These are phyloP conservation scores for Hanseniaspora guilliermondii DNA, from an alignment of 805 yeast species.

Conservation along the genomic window DNA sequence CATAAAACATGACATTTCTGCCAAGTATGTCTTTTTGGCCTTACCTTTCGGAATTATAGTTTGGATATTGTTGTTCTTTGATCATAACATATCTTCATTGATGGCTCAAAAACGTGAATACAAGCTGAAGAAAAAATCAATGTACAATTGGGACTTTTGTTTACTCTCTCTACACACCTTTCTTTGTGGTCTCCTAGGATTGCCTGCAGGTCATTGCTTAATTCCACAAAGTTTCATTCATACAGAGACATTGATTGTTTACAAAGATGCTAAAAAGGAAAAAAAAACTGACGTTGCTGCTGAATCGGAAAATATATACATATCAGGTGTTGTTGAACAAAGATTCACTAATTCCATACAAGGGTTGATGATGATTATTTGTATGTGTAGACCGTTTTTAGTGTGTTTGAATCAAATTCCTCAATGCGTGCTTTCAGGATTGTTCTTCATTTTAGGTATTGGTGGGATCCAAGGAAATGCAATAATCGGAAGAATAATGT, in stretches of 20 bases:
- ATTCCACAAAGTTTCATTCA: conserved; percentile 97
- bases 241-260: conserved; percentile 59
- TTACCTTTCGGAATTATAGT: conserved; percentile 82
- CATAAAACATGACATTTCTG: neutral
- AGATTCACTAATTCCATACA: conserved; percentile 73
- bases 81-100: conserved; percentile 85
- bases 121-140: conserved; percentile 72
- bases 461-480: conserved; percentile 60
- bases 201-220: conserved; percentile 93
- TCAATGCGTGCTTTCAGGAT: conserved; percentile 83
- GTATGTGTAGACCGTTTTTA: conserved; percentile 82
- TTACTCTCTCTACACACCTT: conserved; percentile 80
- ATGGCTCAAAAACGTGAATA: conserved; percentile 80
- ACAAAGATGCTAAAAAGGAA: conserved; percentile 30
- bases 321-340: conserved; percentile 69
- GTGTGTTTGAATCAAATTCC: conserved; percentile 75
- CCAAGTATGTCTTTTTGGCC: conserved; percentile 59
- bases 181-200: conserved; percentile 70
- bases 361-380: conserved; percentile 69
- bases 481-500: conserved; percentile 50
- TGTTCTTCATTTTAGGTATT: conserved; percentile 87
- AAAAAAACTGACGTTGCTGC: conserved; percentile 14
- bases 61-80: conserved; percentile 80
- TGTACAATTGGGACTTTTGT: conserved; percentile 87
- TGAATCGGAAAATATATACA: conserved; percentile 19